Evolutionary conservation across 257 asterid species (phyloP).

Genomic region (Petunia axillaris): DNA sequence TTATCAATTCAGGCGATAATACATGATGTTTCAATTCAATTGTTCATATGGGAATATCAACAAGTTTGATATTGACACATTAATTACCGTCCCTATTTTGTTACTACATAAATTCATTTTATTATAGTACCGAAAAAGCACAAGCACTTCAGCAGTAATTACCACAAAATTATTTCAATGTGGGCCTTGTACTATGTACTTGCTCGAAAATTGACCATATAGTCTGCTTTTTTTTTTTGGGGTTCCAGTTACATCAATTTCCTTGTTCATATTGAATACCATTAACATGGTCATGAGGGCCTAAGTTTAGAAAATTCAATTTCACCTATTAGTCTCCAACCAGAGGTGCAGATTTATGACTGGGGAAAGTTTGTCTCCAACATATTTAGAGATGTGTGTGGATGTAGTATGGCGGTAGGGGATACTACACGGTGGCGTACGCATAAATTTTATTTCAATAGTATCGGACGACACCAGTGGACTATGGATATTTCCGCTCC

Average conservation of each 20-base stretch:
- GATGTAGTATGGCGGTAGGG: not conserved
- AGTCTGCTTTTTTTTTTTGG: no score
- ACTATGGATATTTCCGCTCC: no score
- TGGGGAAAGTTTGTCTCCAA: not conserved
- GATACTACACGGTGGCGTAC: no score
- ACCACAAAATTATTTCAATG: conserved; percentile 5
- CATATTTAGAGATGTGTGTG: not conserved
- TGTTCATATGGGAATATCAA: not conserved
- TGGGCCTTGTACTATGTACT: not conserved
- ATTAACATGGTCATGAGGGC: not conserved
- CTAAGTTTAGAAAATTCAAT: not conserved
- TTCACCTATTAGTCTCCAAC: not conserved
- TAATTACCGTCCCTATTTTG: not conserved
- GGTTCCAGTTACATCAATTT: not conserved
- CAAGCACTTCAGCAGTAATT: conserved; percentile 13
- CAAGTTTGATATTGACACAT: not conserved
- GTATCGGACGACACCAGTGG: no score
- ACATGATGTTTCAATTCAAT: not conserved
- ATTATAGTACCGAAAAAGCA: conserved; percentile 10
- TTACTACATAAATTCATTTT: not conserved
- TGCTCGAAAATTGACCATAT: not conserved
- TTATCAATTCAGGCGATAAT: not conserved
- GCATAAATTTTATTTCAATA: no score
- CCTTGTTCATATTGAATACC: not conserved
- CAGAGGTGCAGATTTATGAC: not conserved